These are phyloP conservation scores for Pythium rishiriense DNA, from an alignment of 352 stramenopile genomes.

Conservation along the genomic window DNA sequence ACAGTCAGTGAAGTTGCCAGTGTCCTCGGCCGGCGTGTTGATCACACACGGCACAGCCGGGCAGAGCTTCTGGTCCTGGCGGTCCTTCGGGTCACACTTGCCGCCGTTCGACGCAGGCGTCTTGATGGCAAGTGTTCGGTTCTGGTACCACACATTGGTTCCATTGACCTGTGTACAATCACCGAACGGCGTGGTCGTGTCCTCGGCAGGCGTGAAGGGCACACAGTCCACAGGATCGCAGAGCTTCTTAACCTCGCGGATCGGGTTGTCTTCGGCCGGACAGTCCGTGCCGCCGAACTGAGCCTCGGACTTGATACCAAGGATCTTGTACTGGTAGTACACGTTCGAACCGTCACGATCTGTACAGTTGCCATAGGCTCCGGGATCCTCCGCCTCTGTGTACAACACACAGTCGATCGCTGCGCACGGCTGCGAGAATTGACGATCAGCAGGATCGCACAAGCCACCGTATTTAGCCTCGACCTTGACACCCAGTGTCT, in stretches of 20 bases:
- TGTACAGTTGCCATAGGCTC: not conserved
- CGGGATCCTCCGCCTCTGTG: conserved; percentile 3
- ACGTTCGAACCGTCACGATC: not conserved
- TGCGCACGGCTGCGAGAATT: not conserved
- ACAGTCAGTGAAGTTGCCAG: not conserved
- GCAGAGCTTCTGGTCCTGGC: not conserved
- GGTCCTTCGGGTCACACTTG: not conserved
- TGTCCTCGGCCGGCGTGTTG: conserved; percentile 9
- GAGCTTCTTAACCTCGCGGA: not conserved
- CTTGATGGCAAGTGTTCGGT: not conserved
- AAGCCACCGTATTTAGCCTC: not conserved
- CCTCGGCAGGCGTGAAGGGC: not conserved
- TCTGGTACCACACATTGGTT: not conserved
- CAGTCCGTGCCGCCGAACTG: conserved; percentile 4
- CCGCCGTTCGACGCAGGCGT: not conserved
- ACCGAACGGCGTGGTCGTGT: not conserved
- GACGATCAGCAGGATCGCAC: not conserved
- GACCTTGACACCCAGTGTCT: not conserved
- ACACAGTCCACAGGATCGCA: not conserved
- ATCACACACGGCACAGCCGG: not conserved
- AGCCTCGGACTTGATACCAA: not conserved
- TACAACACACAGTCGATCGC: conserved; percentile 2
- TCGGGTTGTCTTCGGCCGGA: not conserved
- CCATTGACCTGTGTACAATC: not conserved
- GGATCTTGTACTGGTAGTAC: conserved; percentile 5